phyloP scores from a whole-genome alignment of 495 filamentous ascomycete species.

The Corynascus novoguineensis region DNA sequence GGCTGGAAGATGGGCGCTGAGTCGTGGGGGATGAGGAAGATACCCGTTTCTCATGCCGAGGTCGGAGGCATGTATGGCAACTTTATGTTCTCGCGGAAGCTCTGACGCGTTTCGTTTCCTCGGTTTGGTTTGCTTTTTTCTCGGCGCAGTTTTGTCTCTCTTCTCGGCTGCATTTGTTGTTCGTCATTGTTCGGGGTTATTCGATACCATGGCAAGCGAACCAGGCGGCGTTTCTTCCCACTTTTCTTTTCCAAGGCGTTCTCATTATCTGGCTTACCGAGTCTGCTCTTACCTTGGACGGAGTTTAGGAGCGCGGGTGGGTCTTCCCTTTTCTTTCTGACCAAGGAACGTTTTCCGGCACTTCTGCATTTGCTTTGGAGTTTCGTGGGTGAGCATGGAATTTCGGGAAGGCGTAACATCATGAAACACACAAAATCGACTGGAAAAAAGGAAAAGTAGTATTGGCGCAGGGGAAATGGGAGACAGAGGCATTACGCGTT shows the following conservation, averaged over 20 bases:
- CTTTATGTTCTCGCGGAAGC: slow-evolving; percentile 65
- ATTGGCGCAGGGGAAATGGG: too few relatives aligned
- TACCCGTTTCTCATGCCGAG: slow-evolving; percentile 69
- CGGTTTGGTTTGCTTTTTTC: slow-evolving; percentile 1
- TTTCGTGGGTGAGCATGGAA: too few relatives aligned
- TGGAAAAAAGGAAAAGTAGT: too few relatives aligned
- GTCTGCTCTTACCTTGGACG: not conserved
- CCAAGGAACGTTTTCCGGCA: too few relatives aligned
- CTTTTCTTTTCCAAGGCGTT: not conserved
- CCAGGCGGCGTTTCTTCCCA: slow-evolving; percentile 3
- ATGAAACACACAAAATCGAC: too few relatives aligned
- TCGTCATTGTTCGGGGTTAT: slow-evolving; percentile 5
- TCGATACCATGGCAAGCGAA: slow-evolving; percentile 13
- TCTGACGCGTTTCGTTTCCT: slow-evolving; percentile 24
- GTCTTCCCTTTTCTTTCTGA: too few relatives aligned
- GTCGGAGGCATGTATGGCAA: slow-evolving; percentile 82
- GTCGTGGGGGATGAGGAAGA: slow-evolving; percentile 84
- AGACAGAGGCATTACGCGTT: too few relatives aligned
- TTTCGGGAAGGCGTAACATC: too few relatives aligned
- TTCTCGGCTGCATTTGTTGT: not conserved
- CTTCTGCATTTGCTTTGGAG: too few relatives aligned
- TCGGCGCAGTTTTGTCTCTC: slow-evolving; percentile 4
- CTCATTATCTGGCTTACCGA: too few relatives aligned
- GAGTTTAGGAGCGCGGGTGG: not conserved
- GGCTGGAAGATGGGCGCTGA: slow-evolving; percentile 87